Evolutionary conservation across 2,329 filamentous ascomycete species (phyloP), one percentile per base, ranked within the genome.

Genomic region (Fusarium camptoceras): DNA sequence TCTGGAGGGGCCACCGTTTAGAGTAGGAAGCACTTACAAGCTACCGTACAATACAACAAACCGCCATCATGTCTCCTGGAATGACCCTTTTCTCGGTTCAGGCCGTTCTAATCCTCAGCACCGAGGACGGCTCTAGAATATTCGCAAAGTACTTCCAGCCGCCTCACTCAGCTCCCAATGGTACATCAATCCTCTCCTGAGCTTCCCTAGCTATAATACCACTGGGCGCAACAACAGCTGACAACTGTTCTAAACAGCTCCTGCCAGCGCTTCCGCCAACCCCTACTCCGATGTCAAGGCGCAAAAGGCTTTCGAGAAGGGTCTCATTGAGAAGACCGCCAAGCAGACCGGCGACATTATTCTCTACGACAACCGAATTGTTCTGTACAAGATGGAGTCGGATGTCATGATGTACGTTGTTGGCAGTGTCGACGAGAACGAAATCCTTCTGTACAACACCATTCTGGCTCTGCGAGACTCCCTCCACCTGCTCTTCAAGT

Each of bases 341-440:
- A 99, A 98, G 86, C 94, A 97, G 83, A 94, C 89, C 16, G 94
- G 92, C 75, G 96, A 98, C 83, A 96, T 99, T 76, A 97, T 99
- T 75, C 89, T 99, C 59, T 98, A 98, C 83, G 96, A 99, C 83
- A 97, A 97, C 83, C 90, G 94, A 76, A 92, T 99, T 66, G 94
- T 98, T 58, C 91, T 98, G 55, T 99, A 98, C 87, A 99, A 99
- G 89, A 92, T 92, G 84, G 96, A 99, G 85, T 94, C 93, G 75
- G 96, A 99, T 81, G 92, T 98, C 60, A 98, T 98, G 92, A 89
- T 89, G 78, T 98, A 98, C 80, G 92, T 98, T 27, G 93, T 99
- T 14, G 95, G 95, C 71, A 90, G 91, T 57, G 87, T 93, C 55
- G 94, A 98, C 55, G 96, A 99, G 87, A 99, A 98, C 81, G 96